Evolutionary conservation across 768 basidiomycete genomes (phyloP).

Genomic region (Neoboletus subvelutipes): DNA sequence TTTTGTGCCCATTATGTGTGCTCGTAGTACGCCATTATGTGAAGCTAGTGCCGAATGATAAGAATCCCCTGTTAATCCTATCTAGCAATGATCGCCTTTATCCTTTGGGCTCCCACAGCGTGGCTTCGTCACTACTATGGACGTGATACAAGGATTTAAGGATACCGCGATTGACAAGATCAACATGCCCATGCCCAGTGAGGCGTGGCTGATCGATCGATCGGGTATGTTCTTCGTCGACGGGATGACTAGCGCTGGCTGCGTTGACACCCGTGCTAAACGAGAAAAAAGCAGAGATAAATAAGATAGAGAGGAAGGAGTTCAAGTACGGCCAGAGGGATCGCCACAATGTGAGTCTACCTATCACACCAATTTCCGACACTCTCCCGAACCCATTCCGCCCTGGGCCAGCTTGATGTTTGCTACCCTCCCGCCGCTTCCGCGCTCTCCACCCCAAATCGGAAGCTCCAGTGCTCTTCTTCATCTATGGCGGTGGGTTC

Average conservation of each 20-base stretch:
- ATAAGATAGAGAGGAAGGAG: conserved; percentile 47
- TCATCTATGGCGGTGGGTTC: conserved; percentile 70
- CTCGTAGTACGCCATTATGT: background rate
- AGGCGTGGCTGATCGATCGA: conserved; percentile 6
- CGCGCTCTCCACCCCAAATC: conserved; percentile 21
- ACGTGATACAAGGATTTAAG: conserved; percentile 33
- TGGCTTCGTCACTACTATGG: conserved; percentile 29
- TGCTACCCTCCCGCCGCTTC: conserved; percentile 51
- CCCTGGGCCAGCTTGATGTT: conserved; percentile 52
- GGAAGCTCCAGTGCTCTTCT: conserved; percentile 53
- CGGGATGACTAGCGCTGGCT: conserved; percentile 38
- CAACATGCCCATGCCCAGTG: conserved; percentile 37
- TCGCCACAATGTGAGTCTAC: conserved; percentile 38
- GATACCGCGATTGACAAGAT: conserved; percentile 34
- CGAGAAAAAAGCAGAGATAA: conserved; percentile 45
- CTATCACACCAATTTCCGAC: background rate
- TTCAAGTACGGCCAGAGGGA: conserved; percentile 52
- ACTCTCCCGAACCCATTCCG: background rate
- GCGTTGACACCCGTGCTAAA: conserved; percentile 53
- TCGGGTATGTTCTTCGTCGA: background rate
- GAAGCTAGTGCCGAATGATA: background rate
- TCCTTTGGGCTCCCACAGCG: background rate
- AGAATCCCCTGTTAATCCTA: background rate
- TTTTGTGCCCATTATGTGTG: background rate
- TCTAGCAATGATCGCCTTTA: background rate